These are phyloP conservation scores for Mycena olivaceomarginata DNA, from an alignment of 768 basidiomycete genomes.

Conservation along the genomic window DNA sequence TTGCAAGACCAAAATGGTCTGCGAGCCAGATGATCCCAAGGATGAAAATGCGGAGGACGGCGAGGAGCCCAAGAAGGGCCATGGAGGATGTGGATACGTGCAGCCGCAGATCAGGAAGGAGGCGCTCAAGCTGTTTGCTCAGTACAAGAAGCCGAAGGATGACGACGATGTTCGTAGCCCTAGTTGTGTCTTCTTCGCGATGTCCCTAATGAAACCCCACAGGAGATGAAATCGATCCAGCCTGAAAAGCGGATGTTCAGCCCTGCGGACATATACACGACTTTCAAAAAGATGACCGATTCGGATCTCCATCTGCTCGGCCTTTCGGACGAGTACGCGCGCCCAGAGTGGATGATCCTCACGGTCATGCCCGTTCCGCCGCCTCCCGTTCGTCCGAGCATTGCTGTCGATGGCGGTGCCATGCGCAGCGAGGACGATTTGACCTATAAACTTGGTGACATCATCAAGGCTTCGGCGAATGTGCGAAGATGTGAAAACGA, in stretches of 20 bases:
- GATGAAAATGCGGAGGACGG: conserved; percentile 87
- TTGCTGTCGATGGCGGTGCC: conserved; percentile 96
- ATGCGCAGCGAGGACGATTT: conserved; percentile 99
- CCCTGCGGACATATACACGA: conserved; percentile 41
- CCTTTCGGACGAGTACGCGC: conserved; percentile 95
- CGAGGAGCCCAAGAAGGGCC: conserved; percentile 90
- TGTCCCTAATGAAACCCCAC: conserved; percentile 35
- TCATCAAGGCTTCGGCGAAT: conserved; percentile 96
- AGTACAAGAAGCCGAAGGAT: conserved; percentile 96
- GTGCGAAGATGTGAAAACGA: conserved; percentile 96
- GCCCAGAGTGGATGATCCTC: conserved; percentile 99
- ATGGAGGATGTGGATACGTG: conserved; percentile 96
- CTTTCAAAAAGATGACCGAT: conserved; percentile 44
- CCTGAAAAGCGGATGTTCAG: conserved; percentile 40
- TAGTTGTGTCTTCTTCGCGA: background rate
- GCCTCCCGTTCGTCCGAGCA: conserved; percentile 98
- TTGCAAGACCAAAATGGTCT: conserved; percentile 92
- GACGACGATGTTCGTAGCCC: conserved; percentile 90
- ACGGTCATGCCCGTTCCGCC: conserved; percentile 99
- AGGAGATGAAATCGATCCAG: conserved; percentile 89
- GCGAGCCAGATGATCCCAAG: conserved; percentile 92
- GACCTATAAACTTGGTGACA: conserved; percentile 98
- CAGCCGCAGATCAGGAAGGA: conserved; percentile 96
- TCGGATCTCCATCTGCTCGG: conserved; percentile 61
- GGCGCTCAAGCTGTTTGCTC: conserved; percentile 94